Conservation (phyloP, 2,329 filamentous ascomycete genomes). For the Daldinia sp. region DNA sequence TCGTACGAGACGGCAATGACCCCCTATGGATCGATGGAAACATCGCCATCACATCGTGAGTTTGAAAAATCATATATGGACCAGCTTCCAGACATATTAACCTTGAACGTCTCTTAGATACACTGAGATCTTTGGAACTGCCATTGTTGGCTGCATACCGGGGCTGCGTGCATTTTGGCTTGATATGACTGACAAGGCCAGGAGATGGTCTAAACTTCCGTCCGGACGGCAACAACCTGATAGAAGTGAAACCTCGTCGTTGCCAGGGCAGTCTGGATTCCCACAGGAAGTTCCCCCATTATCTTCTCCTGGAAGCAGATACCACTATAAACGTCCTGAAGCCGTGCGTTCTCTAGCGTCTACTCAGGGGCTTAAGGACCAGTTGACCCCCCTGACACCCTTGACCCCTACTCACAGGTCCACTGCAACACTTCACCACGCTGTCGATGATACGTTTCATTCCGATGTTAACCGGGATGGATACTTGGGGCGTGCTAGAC, state of each 20-base stretch:
- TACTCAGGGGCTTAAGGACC: constrained; percentile 2
- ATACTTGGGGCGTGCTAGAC: neutral
- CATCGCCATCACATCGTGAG: constrained; percentile 11
- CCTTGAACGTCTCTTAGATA: neutral
- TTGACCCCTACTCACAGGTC: neutral
- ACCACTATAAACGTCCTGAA: neutral
- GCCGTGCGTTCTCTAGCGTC: neutral
- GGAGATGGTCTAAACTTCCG: neutral
- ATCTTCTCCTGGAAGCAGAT: neutral
- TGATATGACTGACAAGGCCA: neutral
- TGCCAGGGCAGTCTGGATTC: neutral
- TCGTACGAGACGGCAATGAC: neutral
- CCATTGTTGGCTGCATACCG: constrained; percentile 5
- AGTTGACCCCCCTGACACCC: neutral
- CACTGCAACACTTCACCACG: no score
- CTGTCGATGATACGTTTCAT: no score
- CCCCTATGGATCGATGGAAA: constrained; percentile 5
- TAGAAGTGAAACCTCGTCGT: neutral
- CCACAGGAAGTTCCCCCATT: neutral
- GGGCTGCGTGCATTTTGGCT: constrained; percentile 9
- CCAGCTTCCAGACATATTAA: neutral
- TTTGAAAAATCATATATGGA: neutral
- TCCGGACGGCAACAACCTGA: neutral
- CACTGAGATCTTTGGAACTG: constrained; percentile 8
- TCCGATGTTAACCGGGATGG: no score